Evolutionary conservation across 1,284 basidiomycete genomes (phyloP).

Genomic region (Ceratobasidium sp.): DNA sequence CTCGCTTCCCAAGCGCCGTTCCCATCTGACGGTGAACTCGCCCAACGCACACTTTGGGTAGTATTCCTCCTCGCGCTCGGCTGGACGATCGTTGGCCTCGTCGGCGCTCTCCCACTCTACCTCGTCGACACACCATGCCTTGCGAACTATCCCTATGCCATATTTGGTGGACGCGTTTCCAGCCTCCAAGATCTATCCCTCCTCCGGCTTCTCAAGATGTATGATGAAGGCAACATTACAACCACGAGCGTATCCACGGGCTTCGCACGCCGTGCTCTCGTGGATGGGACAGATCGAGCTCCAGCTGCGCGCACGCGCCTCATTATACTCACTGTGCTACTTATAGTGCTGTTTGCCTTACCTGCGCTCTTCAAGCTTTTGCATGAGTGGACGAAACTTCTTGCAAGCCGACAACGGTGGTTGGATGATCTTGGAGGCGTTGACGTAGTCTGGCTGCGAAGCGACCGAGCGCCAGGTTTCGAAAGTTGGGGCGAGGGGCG

Average conservation of each 20-base stretch:
- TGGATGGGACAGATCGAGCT: constrained; percentile 60
- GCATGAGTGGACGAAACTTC: constrained; percentile 70
- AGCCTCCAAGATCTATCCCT: constrained; percentile 80
- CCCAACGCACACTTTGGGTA: constrained; percentile 75
- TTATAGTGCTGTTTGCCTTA: constrained; percentile 70
- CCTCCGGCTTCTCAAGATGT: constrained; percentile 73
- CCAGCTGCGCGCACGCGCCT: constrained; percentile 68
- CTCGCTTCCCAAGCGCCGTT: constrained; percentile 69
- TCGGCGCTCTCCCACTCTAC: constrained; percentile 77
- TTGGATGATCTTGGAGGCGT: constrained; percentile 69
- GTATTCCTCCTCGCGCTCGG: constrained; percentile 72
- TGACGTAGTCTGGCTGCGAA: constrained; percentile 81
- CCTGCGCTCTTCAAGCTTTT: constrained; percentile 77
- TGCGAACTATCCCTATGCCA: constrained; percentile 62
- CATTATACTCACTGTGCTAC: constrained; percentile 74
- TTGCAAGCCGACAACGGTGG: constrained; percentile 71
- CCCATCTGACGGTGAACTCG: constrained; percentile 79
- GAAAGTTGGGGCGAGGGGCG: constrained; percentile 78
- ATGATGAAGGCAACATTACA: constrained; percentile 66
- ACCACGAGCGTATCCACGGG: constrained; percentile 51
- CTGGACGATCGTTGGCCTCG: constrained; percentile 76
- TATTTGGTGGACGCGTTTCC: constrained; percentile 72
- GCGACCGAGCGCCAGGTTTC: constrained; percentile 69
- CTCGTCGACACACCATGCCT: constrained; percentile 77
- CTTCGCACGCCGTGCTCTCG: constrained; percentile 55